Evolutionary conservation across 305 asterid genomes (phyloP).

Genomic region (Fraxinus velutina): DNA sequence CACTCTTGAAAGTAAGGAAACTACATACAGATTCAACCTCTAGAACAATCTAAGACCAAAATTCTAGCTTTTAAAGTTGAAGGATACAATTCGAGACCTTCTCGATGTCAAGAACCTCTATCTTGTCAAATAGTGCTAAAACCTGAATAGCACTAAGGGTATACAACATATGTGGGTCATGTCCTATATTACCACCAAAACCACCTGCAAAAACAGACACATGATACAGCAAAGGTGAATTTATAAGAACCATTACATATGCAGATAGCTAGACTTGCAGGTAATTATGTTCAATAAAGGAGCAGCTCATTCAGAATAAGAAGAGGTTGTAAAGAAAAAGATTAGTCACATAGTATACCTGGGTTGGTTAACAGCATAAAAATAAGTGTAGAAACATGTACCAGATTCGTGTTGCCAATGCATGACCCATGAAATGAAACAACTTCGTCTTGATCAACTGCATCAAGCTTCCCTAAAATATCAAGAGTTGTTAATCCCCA

Average conservation of each 20-base stretch:
- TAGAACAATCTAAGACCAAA: slow-evolving; percentile 14
- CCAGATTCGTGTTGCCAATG: slow-evolving; percentile 93
- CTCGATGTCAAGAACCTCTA: slow-evolving; percentile 66
- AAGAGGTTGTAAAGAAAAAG: background rate
- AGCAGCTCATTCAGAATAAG: background rate
- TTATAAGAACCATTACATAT: background rate
- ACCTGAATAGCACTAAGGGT: slow-evolving; percentile 93
- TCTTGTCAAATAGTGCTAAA: slow-evolving; percentile 74
- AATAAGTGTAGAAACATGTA: slow-evolving; percentile 28
- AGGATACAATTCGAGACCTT: slow-evolving; percentile 78
- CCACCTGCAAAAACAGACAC: slow-evolving; percentile 56
- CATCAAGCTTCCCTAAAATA: slow-evolving; percentile 66
- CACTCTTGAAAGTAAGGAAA: background rate
- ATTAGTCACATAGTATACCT: background rate
- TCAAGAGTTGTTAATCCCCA: slow-evolving; percentile 96
- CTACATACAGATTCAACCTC: background rate
- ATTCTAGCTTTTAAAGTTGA: background rate
- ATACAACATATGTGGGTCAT: slow-evolving; percentile 77
- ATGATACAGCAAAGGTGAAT: background rate
- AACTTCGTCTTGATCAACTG: slow-evolving; percentile 69
- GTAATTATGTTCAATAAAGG: background rate
- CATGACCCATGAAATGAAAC: slow-evolving; percentile 75
- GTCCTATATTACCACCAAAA: slow-evolving; percentile 89
- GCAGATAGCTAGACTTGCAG: background rate
- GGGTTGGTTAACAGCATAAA: background rate